phyloP scores from a whole-genome alignment of 1,139 yeast species.

The Zygosaccharomyces pseudobailii region DNA sequence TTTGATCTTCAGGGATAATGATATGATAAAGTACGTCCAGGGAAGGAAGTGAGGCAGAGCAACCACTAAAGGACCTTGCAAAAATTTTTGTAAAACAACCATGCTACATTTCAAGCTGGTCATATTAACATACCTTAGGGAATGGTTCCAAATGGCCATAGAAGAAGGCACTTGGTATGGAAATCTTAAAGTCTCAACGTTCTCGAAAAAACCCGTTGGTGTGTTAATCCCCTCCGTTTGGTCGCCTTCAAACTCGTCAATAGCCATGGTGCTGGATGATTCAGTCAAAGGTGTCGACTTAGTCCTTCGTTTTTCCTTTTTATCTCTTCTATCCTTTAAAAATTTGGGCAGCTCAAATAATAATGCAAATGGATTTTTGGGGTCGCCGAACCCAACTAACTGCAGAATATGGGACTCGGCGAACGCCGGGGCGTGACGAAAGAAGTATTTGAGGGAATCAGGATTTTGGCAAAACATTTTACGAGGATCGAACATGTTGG shows the following conservation, averaged over 20 bases:
- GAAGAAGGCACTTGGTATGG: conserved; percentile 25
- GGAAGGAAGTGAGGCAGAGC: conserved; percentile 67
- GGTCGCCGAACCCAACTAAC: conserved; percentile 70
- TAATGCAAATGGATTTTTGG: conserved; percentile 69
- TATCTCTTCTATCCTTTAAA: conserved; percentile 63
- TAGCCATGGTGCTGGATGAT: conserved; percentile 10
- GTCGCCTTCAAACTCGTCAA: conserved; percentile 11
- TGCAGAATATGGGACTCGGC: conserved; percentile 73
- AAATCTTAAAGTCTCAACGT: conserved; percentile 27
- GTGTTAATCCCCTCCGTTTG: conserved; percentile 40
- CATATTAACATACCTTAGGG: conserved; percentile 52
- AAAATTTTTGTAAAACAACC: conserved; percentile 58
- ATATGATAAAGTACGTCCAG: conserved; percentile 63
- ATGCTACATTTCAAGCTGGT: conserved; percentile 63
- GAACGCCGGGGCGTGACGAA: conserved; percentile 67
- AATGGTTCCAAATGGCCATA: conserved; percentile 54
- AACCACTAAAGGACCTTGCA: conserved; percentile 65
- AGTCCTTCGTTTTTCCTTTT: conserved; percentile 61
- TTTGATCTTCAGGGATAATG: conserved; percentile 56
- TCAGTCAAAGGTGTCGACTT: conserved; percentile 18
- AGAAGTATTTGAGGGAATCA: conserved; percentile 67
- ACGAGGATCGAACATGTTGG: conserved; percentile 51
- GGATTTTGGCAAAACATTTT: conserved; percentile 43
- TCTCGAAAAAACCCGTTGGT: conserved; percentile 32
- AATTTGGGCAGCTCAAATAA: conserved; percentile 67